Conservation (phyloP, 345 rosid species). For the Rhodomyrtus tomentosa region DNA sequence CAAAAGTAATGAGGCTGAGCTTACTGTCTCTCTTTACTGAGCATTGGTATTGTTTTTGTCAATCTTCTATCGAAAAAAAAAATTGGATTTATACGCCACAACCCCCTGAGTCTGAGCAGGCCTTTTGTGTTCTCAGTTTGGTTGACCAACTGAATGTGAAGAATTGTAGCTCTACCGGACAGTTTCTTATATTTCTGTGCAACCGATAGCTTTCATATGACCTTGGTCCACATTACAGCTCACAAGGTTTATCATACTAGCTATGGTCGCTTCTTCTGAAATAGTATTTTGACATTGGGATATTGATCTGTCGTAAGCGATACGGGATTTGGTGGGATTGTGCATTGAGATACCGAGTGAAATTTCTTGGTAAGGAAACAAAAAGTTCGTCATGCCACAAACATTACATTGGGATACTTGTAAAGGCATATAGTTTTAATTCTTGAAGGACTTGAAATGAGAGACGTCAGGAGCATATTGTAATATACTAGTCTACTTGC, state of each 20-base stretch:
- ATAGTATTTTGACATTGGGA: background rate
- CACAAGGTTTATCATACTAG: background rate
- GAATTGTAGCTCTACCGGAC: background rate
- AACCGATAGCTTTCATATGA: background rate
- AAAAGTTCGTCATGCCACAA: background rate
- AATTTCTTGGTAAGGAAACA: background rate
- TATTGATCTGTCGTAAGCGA: background rate
- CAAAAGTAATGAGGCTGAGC: background rate
- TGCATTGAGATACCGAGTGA: background rate
- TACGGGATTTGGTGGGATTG: background rate
- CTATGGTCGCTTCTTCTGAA: background rate
- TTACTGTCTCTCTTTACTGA: background rate
- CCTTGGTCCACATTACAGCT: background rate
- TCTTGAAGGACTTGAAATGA: background rate
- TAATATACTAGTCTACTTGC: background rate
- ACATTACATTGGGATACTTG: background rate
- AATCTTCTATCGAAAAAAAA: background rate
- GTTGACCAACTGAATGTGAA: background rate
- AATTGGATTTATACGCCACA: background rate
- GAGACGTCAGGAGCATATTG: background rate
- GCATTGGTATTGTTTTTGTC: background rate
- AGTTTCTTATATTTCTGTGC: background rate
- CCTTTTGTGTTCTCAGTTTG: background rate
- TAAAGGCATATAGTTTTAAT: background rate
- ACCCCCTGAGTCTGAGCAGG: background rate